These are phyloP conservation scores for Microstegium vimineum DNA, from an alignment of 176 grass and related monocot species.

Conservation along the genomic window DNA sequence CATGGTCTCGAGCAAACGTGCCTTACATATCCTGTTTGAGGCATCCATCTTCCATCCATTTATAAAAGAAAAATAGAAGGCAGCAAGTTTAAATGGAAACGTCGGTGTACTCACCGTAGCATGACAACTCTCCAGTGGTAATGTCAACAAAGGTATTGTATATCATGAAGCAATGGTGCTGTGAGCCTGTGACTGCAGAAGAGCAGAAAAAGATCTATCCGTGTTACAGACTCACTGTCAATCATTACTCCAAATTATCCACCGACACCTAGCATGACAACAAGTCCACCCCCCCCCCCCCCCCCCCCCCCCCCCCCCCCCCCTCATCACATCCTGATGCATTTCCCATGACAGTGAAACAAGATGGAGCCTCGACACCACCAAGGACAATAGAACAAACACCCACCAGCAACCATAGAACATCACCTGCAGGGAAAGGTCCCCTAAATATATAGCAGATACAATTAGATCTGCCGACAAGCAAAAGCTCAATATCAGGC, in stretches of 20 bases:
- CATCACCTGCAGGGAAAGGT: neutral
- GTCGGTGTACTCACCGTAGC: neutral
- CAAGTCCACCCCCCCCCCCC: too few relatives aligned
- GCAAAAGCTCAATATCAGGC: neutral
- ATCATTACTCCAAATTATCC: neutral
- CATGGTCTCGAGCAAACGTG: neutral
- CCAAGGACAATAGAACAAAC: neutral
- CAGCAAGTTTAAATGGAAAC: neutral
- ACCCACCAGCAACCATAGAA: neutral
- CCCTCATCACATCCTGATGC: neutral
- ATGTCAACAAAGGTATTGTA: too few relatives aligned
- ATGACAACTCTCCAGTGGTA: neutral
- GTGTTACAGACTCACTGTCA: neutral
- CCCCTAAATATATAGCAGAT: neutral
- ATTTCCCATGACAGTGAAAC: neutral
- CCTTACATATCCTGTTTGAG: neutral
- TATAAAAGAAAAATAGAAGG: neutral
- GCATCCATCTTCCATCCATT: neutral
- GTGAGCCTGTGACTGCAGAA: neutral
- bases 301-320: too few relatives aligned
- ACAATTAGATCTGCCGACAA: neutral
- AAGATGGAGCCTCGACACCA: neutral
- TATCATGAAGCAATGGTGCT: neutral
- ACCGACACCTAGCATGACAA: neutral
- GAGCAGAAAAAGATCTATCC: neutral